Evolutionary conservation across 2,329 filamentous ascomycete species (phyloP).

Genomic region (Aspergillus transmontanensis): DNA sequence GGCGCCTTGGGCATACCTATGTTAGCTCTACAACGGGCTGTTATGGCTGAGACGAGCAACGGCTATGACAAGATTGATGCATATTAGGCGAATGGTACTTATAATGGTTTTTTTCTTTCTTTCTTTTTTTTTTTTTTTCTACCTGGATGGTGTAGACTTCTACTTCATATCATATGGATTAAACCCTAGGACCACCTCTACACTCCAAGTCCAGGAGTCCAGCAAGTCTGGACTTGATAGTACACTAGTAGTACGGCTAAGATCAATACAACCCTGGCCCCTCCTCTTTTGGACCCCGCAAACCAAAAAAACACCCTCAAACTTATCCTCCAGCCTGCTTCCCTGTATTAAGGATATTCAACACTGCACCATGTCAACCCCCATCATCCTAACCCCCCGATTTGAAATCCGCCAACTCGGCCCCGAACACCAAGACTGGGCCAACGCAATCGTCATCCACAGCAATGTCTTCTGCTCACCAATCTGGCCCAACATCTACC

Average conservation of each 20-base stretch:
- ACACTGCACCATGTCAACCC: background rate
- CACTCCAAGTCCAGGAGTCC: too few relatives aligned
- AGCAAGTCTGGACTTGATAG: too few relatives aligned
- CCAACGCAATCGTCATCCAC: constrained; percentile 12
- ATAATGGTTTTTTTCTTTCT: background rate
- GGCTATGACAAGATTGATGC: constrained; percentile 1
- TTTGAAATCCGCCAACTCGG: constrained; percentile 10
- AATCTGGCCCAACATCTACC: constrained; percentile 6
- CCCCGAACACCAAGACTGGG: constrained; percentile 10
- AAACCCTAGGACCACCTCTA: too few relatives aligned
- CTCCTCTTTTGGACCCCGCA: background rate
- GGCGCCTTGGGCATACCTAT: background rate
- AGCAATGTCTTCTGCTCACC: constrained; percentile 10
- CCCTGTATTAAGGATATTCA: background rate
- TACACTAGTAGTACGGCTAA: background rate
- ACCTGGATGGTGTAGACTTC: background rate
- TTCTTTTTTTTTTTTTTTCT: background rate
- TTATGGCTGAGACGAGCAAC: background rate
- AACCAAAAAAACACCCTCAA: background rate
- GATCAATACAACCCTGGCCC: background rate
- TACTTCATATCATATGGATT: too few relatives aligned
- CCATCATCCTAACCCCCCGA: background rate
- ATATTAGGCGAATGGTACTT: constrained; percentile 1
- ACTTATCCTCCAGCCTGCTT: too few relatives aligned
- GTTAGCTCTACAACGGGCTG: background rate